phyloP scores from a whole-genome alignment of 129 eudicot genomes.

The Flaveria ramosissima region DNA sequence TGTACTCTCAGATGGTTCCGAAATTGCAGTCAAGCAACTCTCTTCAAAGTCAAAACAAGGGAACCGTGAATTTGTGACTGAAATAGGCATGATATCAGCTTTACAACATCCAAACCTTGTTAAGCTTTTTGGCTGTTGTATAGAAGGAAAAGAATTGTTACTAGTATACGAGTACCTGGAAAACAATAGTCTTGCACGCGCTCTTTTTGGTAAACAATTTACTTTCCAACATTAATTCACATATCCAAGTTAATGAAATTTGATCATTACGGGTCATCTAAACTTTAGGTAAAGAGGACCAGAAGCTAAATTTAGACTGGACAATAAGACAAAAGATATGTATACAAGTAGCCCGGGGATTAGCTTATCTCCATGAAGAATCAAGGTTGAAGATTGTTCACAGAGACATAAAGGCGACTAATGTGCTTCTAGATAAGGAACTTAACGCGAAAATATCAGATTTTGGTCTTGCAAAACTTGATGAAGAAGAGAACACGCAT shows the following conservation, averaged over 20 bases:
- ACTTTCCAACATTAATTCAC: neutral
- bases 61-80: constrained; percentile 46
- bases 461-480: constrained; percentile 50
- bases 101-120: constrained; percentile 47
- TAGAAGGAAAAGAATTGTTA: constrained; percentile 45
- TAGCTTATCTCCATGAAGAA: constrained; percentile 46
- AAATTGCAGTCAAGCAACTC: constrained; percentile 46
- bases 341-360: constrained; percentile 37
- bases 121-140: constrained; percentile 47
- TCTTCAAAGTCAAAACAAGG: constrained; percentile 47
- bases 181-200: constrained; percentile 50
- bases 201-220: constrained; percentile 40
- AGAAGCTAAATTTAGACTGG: constrained; percentile 38
- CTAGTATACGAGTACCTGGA: constrained; percentile 42
- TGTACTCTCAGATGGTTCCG: constrained; percentile 41
- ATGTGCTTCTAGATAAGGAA: constrained; percentile 50
- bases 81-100: constrained; percentile 50
- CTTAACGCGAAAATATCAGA: constrained; percentile 48
- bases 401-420: constrained; percentile 46
- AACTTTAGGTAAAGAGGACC: constrained; percentile 31
- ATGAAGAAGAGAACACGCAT: constrained; percentile 48
- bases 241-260: neutral
- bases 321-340: constrained; percentile 44
- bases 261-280: neutral
- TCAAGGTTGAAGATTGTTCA: constrained; percentile 47